Conservation (phyloP, 345 rosid species). For the Rhodamnia rubescens region DNA sequence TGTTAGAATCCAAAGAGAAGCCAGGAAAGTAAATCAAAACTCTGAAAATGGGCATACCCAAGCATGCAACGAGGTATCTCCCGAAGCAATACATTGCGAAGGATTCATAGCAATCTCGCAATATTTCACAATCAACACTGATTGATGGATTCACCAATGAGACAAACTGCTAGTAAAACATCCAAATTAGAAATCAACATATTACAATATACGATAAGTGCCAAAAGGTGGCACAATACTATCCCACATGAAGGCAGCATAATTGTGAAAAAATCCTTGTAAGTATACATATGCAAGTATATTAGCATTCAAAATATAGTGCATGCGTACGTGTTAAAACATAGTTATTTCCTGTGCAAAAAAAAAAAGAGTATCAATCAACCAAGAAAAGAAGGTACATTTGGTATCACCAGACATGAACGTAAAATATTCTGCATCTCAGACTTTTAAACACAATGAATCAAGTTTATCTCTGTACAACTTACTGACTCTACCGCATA, state of each 20-base stretch:
- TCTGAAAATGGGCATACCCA: conserved; percentile 46
- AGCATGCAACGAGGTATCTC: conserved; percentile 94
- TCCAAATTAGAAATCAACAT: background rate
- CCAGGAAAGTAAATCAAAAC: background rate
- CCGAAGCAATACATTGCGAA: conserved; percentile 99
- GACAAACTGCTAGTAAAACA: conserved; percentile 45
- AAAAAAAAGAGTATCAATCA: background rate
- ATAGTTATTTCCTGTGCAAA: background rate
- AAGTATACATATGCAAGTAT: background rate
- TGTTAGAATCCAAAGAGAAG: background rate
- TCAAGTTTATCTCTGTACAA: background rate
- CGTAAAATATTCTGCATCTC: background rate
- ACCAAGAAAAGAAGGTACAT: background rate
- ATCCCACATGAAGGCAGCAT: background rate
- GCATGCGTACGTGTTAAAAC: background rate
- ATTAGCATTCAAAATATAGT: background rate
- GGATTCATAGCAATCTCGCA: conserved; percentile 97
- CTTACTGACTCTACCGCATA: conserved; percentile 88
- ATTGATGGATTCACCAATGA: conserved; percentile 84
- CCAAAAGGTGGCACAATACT: background rate
- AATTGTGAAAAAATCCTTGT: background rate
- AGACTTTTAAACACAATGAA: background rate
- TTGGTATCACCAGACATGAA: background rate
- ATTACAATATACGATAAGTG: background rate
- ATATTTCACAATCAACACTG: conserved; percentile 80